Conservation (phyloP, 1,284 basidiomycete genomes). For the Cryptococcus amylolentus region DNA sequence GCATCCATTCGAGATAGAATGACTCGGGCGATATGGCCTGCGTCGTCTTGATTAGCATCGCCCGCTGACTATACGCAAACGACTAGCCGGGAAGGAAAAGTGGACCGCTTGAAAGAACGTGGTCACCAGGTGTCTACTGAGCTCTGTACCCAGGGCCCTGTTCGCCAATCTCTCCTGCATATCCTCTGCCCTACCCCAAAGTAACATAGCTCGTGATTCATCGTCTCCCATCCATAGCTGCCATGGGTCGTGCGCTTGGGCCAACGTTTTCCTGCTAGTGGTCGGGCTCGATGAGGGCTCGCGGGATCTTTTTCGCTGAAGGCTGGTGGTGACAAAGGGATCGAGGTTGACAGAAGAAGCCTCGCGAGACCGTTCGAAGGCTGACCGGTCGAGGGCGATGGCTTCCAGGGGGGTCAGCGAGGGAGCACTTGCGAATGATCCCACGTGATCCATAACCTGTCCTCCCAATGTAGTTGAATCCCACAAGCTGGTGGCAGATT, state of each 20-base stretch:
- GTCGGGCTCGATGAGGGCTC: too few relatives aligned
- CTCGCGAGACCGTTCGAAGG: too few relatives aligned
- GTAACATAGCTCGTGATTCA: slow-evolving; percentile 4
- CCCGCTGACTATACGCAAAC: not conserved
- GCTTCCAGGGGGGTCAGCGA: too few relatives aligned
- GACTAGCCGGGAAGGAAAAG: slow-evolving; percentile 30
- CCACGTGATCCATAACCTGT: too few relatives aligned
- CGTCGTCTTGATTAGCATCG: not conserved
- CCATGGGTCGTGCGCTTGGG: slow-evolving; percentile 17
- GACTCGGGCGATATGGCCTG: slow-evolving; percentile 33
- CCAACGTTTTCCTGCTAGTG: not conserved
- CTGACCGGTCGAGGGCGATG: too few relatives aligned
- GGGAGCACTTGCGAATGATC: too few relatives aligned
- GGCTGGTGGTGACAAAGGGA: too few relatives aligned
- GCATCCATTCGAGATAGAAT: slow-evolving; percentile 38
- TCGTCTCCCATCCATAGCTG: slow-evolving; percentile 14
- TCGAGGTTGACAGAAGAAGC: too few relatives aligned
- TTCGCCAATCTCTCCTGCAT: slow-evolving; percentile 33
- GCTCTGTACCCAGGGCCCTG: slow-evolving; percentile 25
- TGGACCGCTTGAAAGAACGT: slow-evolving; percentile 38
- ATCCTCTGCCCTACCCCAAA: slow-evolving; percentile 25
- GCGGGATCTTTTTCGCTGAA: too few relatives aligned
- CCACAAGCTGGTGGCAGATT: not conserved
- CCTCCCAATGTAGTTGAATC: not conserved
- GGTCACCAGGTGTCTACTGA: slow-evolving; percentile 36